Conservation (phyloP, 2,329 filamentous ascomycete species). For the Teratosphaeria zuluensis region DNA sequence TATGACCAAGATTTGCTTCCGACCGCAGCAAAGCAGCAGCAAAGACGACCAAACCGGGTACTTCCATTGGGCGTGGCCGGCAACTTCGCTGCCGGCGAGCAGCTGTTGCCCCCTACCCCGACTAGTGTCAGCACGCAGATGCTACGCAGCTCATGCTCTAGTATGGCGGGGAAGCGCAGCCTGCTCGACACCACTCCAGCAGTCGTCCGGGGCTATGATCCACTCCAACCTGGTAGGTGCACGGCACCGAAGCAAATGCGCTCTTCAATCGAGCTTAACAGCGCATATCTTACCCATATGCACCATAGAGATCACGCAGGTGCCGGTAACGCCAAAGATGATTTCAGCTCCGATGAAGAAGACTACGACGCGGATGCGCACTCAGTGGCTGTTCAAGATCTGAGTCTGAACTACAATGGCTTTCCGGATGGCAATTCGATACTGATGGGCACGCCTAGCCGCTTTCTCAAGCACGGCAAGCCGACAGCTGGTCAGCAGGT, state of each 20-base stretch:
- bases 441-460: slow-evolving; percentile 25
- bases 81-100: neutral
- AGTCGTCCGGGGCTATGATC: slow-evolving; percentile 12
- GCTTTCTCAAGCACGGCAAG: slow-evolving; percentile 23
- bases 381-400: slow-evolving; percentile 11
- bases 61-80: neutral
- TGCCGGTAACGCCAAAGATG: neutral
- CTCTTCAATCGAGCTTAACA: slow-evolving; percentile 20
- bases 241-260: slow-evolving; percentile 21
- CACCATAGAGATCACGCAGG: slow-evolving; percentile 9
- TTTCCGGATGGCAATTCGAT: slow-evolving; percentile 27
- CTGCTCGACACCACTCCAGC: slow-evolving; percentile 15
- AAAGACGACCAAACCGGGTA: neutral
- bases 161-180: slow-evolving; percentile 16
- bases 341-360: slow-evolving; percentile 6
- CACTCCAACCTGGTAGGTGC: slow-evolving; percentile 12
- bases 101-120: slow-evolving; percentile 23
- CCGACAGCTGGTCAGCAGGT: slow-evolving; percentile 5
- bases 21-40: neutral
- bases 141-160: slow-evolving; percentile 23
- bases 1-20: neutral
- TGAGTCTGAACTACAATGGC: slow-evolving; percentile 16
- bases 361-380: slow-evolving; percentile 7
- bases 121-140: slow-evolving; percentile 25
- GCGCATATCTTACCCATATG: slow-evolving; percentile 15